Evolutionary conservation across 768 basidiomycete genomes (phyloP), one percentile per base, ranked within the genome.

Genomic region (Cyathus striatus): DNA sequence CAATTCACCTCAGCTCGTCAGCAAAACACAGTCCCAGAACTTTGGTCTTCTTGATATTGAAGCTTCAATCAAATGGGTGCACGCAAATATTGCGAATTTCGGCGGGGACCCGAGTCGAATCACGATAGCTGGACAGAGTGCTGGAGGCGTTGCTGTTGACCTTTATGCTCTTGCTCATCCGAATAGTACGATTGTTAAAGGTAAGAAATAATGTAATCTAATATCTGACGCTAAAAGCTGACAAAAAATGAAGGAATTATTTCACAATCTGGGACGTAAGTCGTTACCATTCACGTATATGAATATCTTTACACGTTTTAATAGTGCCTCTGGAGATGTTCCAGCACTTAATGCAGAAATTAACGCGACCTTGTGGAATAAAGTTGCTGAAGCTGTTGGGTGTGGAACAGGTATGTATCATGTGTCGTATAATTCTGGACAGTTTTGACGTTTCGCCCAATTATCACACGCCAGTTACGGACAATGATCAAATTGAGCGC

Each of bases 11-110:
- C 66, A 69, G 40, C 61, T 67, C 23, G 44, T 45, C 23, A 48
- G 42, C n/a, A 35, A 40, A 4, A 45, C 44, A 0, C 45, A 49
- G 6, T 47, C 60, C 3, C 63, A 66, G 41, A 71, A 70, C 41
- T 69, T 66, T 49, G 67, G 65, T 16, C 51, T 70, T 2, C 56
- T 68, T 12, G 68, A 70, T 37, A 20, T 60, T 2, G 58, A 64
- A 14, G 63, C 65, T 12, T 71, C 64, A 14, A 61, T 75, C 6
- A 48, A 72, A 44, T 75, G 72, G 75, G 64, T 75, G 3, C 62
- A 69, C 32, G 57, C 65, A 38, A 71, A 77, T 48, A 75, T 77
- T 40, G 64, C 59, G 14, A 58, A 52, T 6, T 77, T 75, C 36
- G 66, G 66, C 21, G 66, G 66, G 16, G 66, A 68, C 47, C 66